phyloP scores from a whole-genome alignment of 352 stramenopile species.

The Globisporangium alternatum region DNA sequence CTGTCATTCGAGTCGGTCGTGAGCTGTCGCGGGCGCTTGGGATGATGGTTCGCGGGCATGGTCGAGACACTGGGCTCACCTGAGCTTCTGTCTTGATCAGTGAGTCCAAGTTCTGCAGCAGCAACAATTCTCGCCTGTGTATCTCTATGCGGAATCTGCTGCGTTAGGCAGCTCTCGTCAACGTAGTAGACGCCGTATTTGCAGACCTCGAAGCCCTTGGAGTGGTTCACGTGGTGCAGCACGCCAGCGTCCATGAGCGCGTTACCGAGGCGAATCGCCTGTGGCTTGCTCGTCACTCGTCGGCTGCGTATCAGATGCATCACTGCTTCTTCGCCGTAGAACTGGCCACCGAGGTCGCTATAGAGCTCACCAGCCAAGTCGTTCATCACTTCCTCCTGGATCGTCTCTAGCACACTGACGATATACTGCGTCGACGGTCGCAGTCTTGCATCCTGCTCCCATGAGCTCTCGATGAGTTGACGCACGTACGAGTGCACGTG shows the following conservation, averaged over 20 bases:
- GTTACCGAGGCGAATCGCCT: neutral
- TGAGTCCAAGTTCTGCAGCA: neutral
- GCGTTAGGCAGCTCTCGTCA: neutral
- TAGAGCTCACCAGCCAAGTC: neutral
- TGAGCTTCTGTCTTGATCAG: neutral
- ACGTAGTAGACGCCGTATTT: slow-evolving; percentile 1
- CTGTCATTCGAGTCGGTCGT: slow-evolving; percentile 2
- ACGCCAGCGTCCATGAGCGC: neutral
- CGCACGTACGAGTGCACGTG: neutral
- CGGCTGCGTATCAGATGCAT: neutral
- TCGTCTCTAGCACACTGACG: slow-evolving; percentile 2
- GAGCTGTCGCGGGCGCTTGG: neutral
- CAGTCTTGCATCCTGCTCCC: neutral
- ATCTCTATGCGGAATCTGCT: neutral
- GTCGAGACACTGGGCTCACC: neutral
- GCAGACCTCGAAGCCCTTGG: slow-evolving; percentile 1
- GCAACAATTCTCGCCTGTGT: neutral
- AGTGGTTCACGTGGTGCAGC: slow-evolving; percentile 4
- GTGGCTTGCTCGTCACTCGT: neutral
- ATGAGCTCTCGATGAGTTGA: neutral
- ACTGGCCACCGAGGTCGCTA: neutral
- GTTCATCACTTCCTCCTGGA: slow-evolving; percentile 3
- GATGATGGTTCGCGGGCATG: neutral
- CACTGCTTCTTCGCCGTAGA: neutral
- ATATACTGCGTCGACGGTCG: neutral